Conservation (phyloP, 2,329 filamentous ascomycete genomes). For the Periglandula ipomoeae region DNA sequence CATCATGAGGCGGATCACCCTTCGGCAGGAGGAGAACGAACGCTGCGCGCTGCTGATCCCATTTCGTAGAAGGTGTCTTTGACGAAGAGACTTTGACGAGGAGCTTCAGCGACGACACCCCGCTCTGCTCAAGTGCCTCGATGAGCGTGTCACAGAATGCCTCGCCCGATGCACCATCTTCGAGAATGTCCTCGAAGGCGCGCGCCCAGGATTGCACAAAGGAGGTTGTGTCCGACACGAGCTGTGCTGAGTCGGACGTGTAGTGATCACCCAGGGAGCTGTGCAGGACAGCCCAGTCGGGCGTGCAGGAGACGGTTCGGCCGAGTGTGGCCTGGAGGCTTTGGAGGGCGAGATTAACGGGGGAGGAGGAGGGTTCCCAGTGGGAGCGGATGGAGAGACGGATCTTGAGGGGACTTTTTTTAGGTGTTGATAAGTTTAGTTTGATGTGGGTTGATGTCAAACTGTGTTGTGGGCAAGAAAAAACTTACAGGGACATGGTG, state of each 20-base stretch:
- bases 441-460: background rate
- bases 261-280: conserved; percentile 29
- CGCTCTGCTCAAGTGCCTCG: conserved; percentile 21
- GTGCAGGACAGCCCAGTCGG: no score
- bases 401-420: conserved; percentile 31
- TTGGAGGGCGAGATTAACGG: conserved; percentile 20
- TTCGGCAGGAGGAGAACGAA: background rate
- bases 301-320: conserved; percentile 27
- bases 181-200: conserved; percentile 30
- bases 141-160: conserved; percentile 33
- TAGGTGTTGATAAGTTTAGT: no score
- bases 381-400: conserved; percentile 33
- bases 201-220: conserved; percentile 31
- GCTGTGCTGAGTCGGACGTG: conserved; percentile 21
- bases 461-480: background rate
- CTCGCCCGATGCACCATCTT: conserved; percentile 26
- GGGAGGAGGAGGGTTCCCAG: conserved; percentile 27
- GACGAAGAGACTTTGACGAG: conserved; percentile 14
- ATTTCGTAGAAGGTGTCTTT: conserved; percentile 23
- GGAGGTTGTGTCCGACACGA: conserved; percentile 20
- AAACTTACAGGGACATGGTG: conserved; percentile 12
- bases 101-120: no score
- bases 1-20: background rate
- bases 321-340: conserved; percentile 27
- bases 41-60: conserved; percentile 19